phyloP scores from a whole-genome alignment of 2,329 filamentous ascomycete species.

The Penicillium sp. region DNA sequence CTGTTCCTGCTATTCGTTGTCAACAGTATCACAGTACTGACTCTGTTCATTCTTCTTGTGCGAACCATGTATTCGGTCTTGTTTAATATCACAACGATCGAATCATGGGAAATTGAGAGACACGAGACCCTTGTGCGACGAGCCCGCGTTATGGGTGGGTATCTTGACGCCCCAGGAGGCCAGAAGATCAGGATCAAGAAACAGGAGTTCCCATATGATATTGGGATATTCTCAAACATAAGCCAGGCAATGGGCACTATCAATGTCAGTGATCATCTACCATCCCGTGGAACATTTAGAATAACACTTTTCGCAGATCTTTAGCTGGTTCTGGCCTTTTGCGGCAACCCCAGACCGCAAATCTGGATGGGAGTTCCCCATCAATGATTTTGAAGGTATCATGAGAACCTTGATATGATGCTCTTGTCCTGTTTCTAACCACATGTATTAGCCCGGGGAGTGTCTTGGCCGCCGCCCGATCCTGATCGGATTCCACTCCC shows the following conservation, averaged over 20 bases:
- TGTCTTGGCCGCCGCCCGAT: slow-evolving; percentile 50
- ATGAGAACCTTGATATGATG: background rate
- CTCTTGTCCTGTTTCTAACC: background rate
- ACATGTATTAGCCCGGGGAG: slow-evolving; percentile 28
- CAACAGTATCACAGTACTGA: slow-evolving; percentile 59
- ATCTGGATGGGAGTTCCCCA: slow-evolving; percentile 52
- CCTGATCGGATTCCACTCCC: slow-evolving; percentile 48
- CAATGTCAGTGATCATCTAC: slow-evolving; percentile 33
- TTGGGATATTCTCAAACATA: slow-evolving; percentile 61
- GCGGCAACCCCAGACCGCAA: slow-evolving; percentile 48
- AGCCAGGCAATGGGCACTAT: slow-evolving; percentile 58
- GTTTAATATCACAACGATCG: slow-evolving; percentile 62
- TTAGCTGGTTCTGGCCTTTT: slow-evolving; percentile 63
- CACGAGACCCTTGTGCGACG: slow-evolving; percentile 48
- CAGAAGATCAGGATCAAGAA: slow-evolving; percentile 52
- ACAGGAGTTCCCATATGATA: slow-evolving; percentile 66
- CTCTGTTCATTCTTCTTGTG: slow-evolving; percentile 53
- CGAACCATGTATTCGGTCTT: slow-evolving; percentile 56
- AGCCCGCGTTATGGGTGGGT: slow-evolving; percentile 54
- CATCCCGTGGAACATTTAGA: background rate
- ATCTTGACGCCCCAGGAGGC: slow-evolving; percentile 58
- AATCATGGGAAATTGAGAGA: slow-evolving; percentile 59
- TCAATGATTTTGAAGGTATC: slow-evolving; percentile 60
- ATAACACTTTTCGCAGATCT: slow-evolving; percentile 30
- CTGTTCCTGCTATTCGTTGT: slow-evolving; percentile 54